Conservation (phyloP, 768 basidiomycete genomes). For the Pholiota molesta region DNA sequence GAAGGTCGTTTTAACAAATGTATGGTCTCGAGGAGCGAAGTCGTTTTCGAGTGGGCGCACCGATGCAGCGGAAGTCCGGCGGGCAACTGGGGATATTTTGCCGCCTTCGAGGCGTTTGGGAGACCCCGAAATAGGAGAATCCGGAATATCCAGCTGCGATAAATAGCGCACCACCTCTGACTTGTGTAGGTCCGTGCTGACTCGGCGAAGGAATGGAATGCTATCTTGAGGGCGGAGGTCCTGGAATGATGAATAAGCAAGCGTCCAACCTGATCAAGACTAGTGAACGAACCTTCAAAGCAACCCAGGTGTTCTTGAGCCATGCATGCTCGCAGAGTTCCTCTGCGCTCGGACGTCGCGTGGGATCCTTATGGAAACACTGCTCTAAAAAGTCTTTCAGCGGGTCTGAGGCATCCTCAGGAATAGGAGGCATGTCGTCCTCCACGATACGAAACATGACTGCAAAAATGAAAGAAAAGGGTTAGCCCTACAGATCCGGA, state of each 20-base stretch:
- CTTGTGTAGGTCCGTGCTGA: slow-evolving; percentile 85
- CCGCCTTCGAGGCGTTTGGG: slow-evolving; percentile 37
- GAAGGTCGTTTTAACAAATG: slow-evolving; percentile 92
- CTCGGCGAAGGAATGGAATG: slow-evolving; percentile 91
- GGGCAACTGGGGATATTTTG: slow-evolving; percentile 38
- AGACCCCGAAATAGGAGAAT: slow-evolving; percentile 42
- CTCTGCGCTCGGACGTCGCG: slow-evolving; percentile 81
- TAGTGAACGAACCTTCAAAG: slow-evolving; percentile 62
- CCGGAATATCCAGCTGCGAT: slow-evolving; percentile 48
- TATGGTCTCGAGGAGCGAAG: slow-evolving; percentile 71
- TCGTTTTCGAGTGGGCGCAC: slow-evolving; percentile 44
- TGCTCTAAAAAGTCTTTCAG: slow-evolving; percentile 79
- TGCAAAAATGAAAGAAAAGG: slow-evolving; percentile 30
- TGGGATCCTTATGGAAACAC: slow-evolving; percentile 92
- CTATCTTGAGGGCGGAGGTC: slow-evolving; percentile 91
- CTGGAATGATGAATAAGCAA: slow-evolving; percentile 33
- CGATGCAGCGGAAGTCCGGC: slow-evolving; percentile 42
- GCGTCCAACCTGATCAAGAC: not conserved
- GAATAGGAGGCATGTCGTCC: slow-evolving; percentile 86
- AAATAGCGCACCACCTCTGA: slow-evolving; percentile 61
- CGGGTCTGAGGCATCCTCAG: slow-evolving; percentile 74
- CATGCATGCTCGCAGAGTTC: slow-evolving; percentile 89
- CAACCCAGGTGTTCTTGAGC: slow-evolving; percentile 80
- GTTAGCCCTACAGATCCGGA: slow-evolving; percentile 10
- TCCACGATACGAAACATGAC: slow-evolving; percentile 99